Conservation (phyloP, 2,329 filamentous ascomycete genomes). For the Chalara sp. region DNA sequence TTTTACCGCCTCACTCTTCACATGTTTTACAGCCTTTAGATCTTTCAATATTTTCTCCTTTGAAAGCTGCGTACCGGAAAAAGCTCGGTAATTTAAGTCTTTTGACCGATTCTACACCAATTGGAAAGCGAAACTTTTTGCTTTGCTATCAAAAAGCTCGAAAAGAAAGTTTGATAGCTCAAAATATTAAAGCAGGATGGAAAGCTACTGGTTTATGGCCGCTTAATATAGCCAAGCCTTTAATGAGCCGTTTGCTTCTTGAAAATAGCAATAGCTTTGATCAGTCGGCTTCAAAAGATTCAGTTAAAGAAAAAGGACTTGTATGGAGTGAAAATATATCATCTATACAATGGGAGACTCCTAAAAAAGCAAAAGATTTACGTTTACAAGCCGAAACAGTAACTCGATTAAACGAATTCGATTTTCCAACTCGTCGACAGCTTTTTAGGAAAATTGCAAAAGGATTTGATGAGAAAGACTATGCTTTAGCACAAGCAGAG, state of each 20-base stretch:
- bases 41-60: conserved; percentile 1
- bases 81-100: neutral
- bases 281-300: neutral
- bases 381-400: no score
- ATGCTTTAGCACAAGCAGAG: no score
- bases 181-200: neutral
- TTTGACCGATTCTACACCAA: neutral
- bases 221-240: neutral
- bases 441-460: no score
- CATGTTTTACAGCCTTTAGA: neutral
- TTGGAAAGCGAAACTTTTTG: neutral
- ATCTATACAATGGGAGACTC: neutral
- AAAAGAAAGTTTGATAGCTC: neutral
- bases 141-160: neutral
- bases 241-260: neutral
- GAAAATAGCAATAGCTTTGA: neutral
- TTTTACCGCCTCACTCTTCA: neutral
- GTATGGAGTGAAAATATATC: neutral
- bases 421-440: no score
- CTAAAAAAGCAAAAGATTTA: neutral
- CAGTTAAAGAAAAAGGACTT: neutral
- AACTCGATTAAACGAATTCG: no score
- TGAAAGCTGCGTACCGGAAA: neutral
- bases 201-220: neutral
- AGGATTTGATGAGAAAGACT: no score